A percentile compares a stretch with the other conserved stretches of the same genome.
These are phyloP conservation scores for Cystofilobasidium capitatum DNA, from an alignment of 768 basidiomycete species.

Conservation along the genomic window DNA sequence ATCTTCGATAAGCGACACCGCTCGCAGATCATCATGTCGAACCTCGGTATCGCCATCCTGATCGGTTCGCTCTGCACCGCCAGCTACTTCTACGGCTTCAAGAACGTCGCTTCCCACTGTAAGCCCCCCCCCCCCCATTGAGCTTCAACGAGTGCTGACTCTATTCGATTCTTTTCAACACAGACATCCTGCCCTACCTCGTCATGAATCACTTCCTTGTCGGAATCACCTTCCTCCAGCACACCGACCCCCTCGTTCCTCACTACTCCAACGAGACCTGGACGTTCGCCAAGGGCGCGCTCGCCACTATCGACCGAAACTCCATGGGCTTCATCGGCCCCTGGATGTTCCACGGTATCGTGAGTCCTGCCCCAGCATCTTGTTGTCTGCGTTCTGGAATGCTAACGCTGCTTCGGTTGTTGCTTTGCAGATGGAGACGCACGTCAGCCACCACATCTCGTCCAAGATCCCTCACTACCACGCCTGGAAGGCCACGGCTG, in stretches of 20 bases:
- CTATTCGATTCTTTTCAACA: conserved; percentile 47
- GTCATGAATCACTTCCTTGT: conserved; percentile 72
- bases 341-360: conserved; percentile 40
- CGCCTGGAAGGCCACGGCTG: conserved; percentile 77
- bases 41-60: conserved; percentile 56
- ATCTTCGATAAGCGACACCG: conserved; percentile 76
- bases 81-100: not conserved
- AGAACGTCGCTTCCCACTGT: not conserved
- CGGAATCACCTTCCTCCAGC: conserved; percentile 93
- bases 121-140: no score
- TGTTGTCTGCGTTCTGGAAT: not conserved
- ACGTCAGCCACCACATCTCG: conserved; percentile 52
- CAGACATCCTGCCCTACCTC: conserved; percentile 83
- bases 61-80: conserved; percentile 1
- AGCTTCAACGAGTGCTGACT: no score
- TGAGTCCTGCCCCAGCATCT: not conserved
- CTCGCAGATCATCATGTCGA: conserved; percentile 47
- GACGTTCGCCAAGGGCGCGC: conserved; percentile 88
- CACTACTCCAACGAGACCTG: conserved; percentile 52
- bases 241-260: conserved; percentile 86
- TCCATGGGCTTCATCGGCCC: conserved; percentile 60
- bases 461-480: conserved; percentile 89
- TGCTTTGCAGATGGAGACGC: conserved; percentile 27
- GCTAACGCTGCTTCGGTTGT: not conserved
- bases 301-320: conserved; percentile 78